phyloP scores from a whole-genome alignment of 768 basidiomycete species.

The Vararia minispora region DNA sequence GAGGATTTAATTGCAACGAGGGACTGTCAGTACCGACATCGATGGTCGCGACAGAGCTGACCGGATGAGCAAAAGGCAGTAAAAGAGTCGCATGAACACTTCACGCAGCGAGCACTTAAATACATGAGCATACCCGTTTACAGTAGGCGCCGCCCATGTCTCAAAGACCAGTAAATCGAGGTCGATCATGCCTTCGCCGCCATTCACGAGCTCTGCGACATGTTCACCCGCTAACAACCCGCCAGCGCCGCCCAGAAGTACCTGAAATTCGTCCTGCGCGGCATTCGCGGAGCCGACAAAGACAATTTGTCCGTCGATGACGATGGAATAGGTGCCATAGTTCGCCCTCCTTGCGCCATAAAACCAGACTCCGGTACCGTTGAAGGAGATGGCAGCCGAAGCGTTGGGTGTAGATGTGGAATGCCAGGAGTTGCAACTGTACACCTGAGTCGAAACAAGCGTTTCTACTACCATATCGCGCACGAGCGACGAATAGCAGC shows the following conservation, averaged over 20 bases:
- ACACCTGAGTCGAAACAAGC: slow-evolving; percentile 22
- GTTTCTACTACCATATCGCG: neutral
- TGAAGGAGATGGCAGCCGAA: slow-evolving; percentile 37
- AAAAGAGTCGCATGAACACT: too few relatives aligned
- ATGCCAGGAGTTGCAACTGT: slow-evolving; percentile 35
- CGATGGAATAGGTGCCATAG: slow-evolving; percentile 35
- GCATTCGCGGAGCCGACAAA: slow-evolving; percentile 25
- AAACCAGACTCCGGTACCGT: slow-evolving; percentile 43
- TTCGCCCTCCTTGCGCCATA: slow-evolving; percentile 34
- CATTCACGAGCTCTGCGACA: slow-evolving; percentile 35
- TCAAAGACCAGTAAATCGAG: slow-evolving; percentile 38
- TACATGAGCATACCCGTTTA: too few relatives aligned
- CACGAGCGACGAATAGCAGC: slow-evolving; percentile 10
- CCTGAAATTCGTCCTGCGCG: slow-evolving; percentile 19
- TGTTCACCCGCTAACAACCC: slow-evolving; percentile 35
- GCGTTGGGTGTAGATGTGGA: slow-evolving; percentile 33
- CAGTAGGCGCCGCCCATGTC: slow-evolving; percentile 25
- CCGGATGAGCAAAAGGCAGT: too few relatives aligned
- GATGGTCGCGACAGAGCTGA: too few relatives aligned
- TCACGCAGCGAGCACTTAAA: too few relatives aligned
- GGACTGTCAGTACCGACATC: too few relatives aligned
- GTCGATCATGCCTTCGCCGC: slow-evolving; percentile 32
- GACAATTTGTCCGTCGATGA: slow-evolving; percentile 32
- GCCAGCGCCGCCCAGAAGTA: slow-evolving; percentile 32
- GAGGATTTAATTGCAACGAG: too few relatives aligned